Conservation (phyloP, 805 yeast species). For the Candida patagonica region DNA sequence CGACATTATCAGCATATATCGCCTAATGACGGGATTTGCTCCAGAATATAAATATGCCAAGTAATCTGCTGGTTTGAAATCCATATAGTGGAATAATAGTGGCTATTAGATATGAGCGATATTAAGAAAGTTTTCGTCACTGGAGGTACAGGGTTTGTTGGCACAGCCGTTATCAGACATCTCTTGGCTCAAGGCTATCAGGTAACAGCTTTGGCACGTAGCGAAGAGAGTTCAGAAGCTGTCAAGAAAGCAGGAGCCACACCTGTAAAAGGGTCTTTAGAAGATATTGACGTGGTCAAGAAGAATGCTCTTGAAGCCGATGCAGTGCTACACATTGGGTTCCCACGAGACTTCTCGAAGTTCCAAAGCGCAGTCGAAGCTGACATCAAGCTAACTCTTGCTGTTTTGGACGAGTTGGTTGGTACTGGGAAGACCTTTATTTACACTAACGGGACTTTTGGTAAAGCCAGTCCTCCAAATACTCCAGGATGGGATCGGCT, state of each 20-base stretch:
- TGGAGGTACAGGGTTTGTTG: conserved; percentile 46
- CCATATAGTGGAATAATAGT: too few species aligned
- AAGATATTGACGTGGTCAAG: conserved; percentile 23
- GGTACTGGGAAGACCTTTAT: conserved; percentile 27
- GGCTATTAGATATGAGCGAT: too few species aligned
- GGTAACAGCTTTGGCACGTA: conserved; percentile 22
- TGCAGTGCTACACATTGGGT: conserved; percentile 33
- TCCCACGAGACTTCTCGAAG: conserved; percentile 26
- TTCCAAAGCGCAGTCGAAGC: conserved; percentile 14
- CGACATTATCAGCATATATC: too few species aligned
- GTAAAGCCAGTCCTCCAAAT: neutral
- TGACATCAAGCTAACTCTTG: conserved; percentile 25
- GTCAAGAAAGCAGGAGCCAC: conserved; percentile 22
- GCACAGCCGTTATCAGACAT: conserved; percentile 36
- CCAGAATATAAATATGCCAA: too few species aligned
- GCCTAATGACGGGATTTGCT: too few species aligned
- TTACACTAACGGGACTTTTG: conserved; percentile 21
- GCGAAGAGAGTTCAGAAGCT: conserved; percentile 17
- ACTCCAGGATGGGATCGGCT: neutral
- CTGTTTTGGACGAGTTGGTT: conserved; percentile 24
- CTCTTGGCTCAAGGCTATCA: conserved; percentile 32
- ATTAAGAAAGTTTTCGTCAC: conserved; percentile 28
- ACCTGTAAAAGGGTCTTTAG: conserved; percentile 26
- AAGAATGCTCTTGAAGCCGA: conserved; percentile 27
- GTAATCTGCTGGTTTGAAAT: too few species aligned